phyloP scores from a whole-genome alignment of 345 rosid species.

The Cardamine chenopodiifolia region DNA sequence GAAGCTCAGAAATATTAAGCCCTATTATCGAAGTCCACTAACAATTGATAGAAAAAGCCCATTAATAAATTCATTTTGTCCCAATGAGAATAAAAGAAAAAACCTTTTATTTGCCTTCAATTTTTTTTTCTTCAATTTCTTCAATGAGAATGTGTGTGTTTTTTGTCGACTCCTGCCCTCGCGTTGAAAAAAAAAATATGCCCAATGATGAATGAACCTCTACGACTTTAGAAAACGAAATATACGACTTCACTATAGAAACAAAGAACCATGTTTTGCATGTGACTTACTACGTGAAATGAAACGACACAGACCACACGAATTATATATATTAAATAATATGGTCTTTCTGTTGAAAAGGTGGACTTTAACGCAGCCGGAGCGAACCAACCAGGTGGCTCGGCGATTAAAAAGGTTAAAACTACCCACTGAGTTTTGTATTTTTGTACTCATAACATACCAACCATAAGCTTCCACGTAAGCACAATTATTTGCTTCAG shows the following conservation, averaged over 20 bases:
- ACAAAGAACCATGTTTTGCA: not conserved
- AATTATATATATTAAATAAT: no score
- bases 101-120: no score
- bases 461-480: constrained; percentile 28
- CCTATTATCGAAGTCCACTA: not conserved
- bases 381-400: not conserved
- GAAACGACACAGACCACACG: not conserved
- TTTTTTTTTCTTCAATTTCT: no score
- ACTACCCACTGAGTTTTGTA: not conserved
- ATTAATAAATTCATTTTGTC: not conserved
- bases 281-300: not conserved
- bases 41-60: not conserved
- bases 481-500: not conserved
- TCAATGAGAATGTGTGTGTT: no score
- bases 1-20: not conserved
- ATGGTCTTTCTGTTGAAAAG: no score
- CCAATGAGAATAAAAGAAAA: no score
- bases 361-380: not conserved
- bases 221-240: not conserved
- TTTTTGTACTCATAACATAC: not conserved
- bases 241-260: not conserved
- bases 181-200: not conserved
- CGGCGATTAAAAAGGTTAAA: not conserved
- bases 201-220: no score
- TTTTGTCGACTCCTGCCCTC: not conserved